Conservation (phyloP, 1,139 yeast genomes). For the Scheffersomyces lignicola region DNA sequence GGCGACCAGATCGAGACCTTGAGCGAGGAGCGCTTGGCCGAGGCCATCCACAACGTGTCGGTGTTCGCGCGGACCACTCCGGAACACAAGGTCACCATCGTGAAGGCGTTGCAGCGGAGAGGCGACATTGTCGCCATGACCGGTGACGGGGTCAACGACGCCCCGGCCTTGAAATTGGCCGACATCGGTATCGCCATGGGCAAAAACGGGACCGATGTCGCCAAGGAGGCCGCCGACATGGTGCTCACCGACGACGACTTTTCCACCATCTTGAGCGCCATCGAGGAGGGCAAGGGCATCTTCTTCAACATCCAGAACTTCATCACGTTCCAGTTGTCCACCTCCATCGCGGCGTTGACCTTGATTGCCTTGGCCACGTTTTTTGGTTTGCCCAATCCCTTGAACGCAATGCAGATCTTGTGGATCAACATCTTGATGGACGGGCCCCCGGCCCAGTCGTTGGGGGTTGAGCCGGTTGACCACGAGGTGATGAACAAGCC, state of each 20-base stretch:
- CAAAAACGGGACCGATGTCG: slow-evolving; percentile 94
- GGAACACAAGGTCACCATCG: slow-evolving; percentile 90
- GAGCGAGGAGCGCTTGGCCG: slow-evolving; percentile 67
- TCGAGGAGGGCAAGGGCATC: slow-evolving; percentile 96
- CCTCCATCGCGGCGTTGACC: slow-evolving; percentile 92
- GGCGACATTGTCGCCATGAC: slow-evolving; percentile 99
- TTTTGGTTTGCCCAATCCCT: slow-evolving; percentile 89
- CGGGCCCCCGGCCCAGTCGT: slow-evolving; percentile 98
- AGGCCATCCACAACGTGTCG: slow-evolving; percentile 76
- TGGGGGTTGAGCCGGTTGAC: slow-evolving; percentile 97
- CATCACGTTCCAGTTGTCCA: slow-evolving; percentile 89
- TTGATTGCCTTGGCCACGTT: slow-evolving; percentile 85
- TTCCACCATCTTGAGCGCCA: slow-evolving; percentile 86
- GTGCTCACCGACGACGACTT: slow-evolving; percentile 95
- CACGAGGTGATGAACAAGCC: slow-evolving; percentile 93
- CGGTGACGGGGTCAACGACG: slow-evolving; percentile 98
- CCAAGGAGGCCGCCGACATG: slow-evolving; percentile 98
- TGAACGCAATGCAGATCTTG: slow-evolving; percentile 96
- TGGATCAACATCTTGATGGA: slow-evolving; percentile 99
- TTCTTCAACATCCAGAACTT: slow-evolving; percentile 93
- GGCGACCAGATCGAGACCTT: slow-evolving; percentile 80
- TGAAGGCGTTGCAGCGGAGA: slow-evolving; percentile 83
- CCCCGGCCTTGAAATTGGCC: slow-evolving; percentile 96
- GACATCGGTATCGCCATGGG: slow-evolving; percentile 99
- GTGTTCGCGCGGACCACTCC: slow-evolving; percentile 97